These are phyloP conservation scores for Peronosclerospora sorghi DNA, from an alignment of 352 stramenopile genomes.

Conservation along the genomic window DNA sequence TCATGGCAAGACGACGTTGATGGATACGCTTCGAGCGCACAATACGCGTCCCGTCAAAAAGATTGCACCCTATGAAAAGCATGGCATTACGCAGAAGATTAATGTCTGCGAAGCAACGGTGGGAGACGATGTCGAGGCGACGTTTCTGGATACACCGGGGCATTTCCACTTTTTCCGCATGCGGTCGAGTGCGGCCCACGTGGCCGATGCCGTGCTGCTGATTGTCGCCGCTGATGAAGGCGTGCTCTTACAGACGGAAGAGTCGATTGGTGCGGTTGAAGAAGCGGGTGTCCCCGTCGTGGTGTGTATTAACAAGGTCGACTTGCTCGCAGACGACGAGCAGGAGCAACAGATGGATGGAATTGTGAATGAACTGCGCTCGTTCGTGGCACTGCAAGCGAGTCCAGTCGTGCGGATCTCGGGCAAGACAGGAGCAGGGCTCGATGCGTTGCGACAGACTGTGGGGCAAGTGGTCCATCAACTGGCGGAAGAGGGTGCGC, in stretches of 20 bases:
- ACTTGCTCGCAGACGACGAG: conserved; percentile 31
- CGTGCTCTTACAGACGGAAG: conserved; percentile 95
- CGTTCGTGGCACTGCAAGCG: conserved; percentile 74
- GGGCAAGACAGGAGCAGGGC: conserved; percentile 42
- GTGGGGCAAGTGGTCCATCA: conserved; percentile 29
- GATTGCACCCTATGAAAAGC: conserved; percentile 90
- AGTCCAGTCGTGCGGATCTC: conserved; percentile 71
- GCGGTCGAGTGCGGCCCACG: conserved; percentile 90
- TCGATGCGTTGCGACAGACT: conserved; percentile 37
- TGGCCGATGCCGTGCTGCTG: conserved; percentile 96
- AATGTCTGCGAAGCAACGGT: conserved; percentile 92
- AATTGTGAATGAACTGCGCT: conserved; percentile 46
- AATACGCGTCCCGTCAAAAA: conserved; percentile 23
- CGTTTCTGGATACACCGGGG: conserved; percentile 98
- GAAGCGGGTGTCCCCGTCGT: conserved; percentile 58
- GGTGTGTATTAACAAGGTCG: conserved; percentile 85
- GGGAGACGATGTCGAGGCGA: conserved; percentile 57
- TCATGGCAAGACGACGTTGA: conserved; percentile 99
- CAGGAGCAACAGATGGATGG: conserved; percentile 24
- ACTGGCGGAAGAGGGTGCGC: conserved; percentile 19
- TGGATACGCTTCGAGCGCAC: conserved; percentile 89
- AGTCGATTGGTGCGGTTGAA: conserved; percentile 89
- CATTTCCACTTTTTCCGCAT: conserved; percentile 99
- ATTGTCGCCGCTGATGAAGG: conserved; percentile 98
- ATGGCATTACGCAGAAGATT: conserved; percentile 99